Percentiles rank a stretch among this genome's conserved stretches.
phyloP scores from a whole-genome alignment of 2,329 filamentous ascomycete genomes.

The Aschersonia sp. region DNA sequence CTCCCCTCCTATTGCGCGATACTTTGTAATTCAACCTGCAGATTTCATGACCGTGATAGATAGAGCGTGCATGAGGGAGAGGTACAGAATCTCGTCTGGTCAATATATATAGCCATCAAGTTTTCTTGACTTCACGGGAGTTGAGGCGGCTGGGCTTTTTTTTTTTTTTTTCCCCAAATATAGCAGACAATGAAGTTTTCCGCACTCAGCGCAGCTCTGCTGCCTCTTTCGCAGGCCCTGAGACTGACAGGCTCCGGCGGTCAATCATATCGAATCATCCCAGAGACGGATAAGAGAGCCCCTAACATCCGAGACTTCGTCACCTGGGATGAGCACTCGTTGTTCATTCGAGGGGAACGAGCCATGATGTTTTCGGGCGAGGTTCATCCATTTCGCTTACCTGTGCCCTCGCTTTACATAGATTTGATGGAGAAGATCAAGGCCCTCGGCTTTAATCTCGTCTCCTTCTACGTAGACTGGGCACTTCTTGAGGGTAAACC shows the following conservation, averaged over 20 bases:
- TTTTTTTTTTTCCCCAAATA: neutral
- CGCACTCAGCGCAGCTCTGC: neutral
- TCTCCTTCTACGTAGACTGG: slow-evolving; percentile 73
- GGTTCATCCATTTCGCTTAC: slow-evolving; percentile 49
- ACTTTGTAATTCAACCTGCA: no score
- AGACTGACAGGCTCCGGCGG: slow-evolving; percentile 4
- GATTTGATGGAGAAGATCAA: slow-evolving; percentile 76
- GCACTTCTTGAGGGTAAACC: slow-evolving; percentile 59
- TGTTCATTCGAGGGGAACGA: slow-evolving; percentile 55
- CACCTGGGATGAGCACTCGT: slow-evolving; percentile 58
- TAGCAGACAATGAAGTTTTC: slow-evolving; percentile 10
- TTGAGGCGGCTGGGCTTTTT: slow-evolving; percentile 10
- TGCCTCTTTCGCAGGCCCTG: slow-evolving; percentile 3
- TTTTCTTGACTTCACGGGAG: no score
- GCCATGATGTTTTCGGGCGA: slow-evolving; percentile 61
- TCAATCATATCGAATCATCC: slow-evolving; percentile 9
- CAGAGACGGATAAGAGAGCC: slow-evolving; percentile 8
- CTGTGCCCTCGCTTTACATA: slow-evolving; percentile 36
- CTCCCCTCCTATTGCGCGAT: no score
- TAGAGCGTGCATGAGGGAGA: no score
- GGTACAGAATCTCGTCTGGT: no score
- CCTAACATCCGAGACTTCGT: slow-evolving; percentile 24
- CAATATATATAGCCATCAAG: no score
- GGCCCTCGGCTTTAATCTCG: slow-evolving; percentile 62
- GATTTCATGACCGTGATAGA: no score